Evolutionary conservation across 2,329 filamentous ascomycete genomes (phyloP).

Genomic region (Onygenales sp.): DNA sequence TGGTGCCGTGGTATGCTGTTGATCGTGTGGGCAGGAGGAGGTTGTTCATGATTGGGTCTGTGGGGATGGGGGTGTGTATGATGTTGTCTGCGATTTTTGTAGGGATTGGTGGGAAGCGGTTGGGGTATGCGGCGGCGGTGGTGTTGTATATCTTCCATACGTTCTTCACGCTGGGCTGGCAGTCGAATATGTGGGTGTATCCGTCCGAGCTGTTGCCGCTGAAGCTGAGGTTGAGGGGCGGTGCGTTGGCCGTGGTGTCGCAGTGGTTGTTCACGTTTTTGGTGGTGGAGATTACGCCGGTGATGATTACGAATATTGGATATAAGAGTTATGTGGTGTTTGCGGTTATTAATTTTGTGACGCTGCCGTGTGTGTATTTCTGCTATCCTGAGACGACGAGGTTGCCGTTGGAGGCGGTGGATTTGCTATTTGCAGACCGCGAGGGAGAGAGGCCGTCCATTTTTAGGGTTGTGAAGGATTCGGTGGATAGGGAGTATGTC

Average conservation of each 20-base stretch:
- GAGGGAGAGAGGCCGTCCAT: constrained; percentile 3
- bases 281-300: constrained; percentile 14
- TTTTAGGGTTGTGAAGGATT: constrained; percentile 10
- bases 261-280: constrained; percentile 17
- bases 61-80: constrained; percentile 20
- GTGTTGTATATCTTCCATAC: constrained; percentile 11
- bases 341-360: constrained; percentile 15
- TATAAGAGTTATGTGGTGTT: constrained; percentile 17
- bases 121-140: constrained; percentile 13
- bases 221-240: constrained; percentile 12
- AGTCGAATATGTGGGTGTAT: constrained; percentile 15
- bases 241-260: constrained; percentile 15
- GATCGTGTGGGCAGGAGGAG: constrained; percentile 12
- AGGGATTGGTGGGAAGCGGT: constrained; percentile 16
- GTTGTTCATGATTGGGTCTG: constrained; percentile 12
- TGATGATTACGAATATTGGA: constrained; percentile 15
- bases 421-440: constrained; percentile 25
- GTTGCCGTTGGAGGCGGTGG: constrained; percentile 31
- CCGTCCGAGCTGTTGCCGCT: constrained; percentile 15
- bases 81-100: constrained; percentile 21
- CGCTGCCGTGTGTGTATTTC: constrained; percentile 15
- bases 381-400: constrained; percentile 19
- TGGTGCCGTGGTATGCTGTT: constrained; percentile 22
- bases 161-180: constrained; percentile 14
- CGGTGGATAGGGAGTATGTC: constrained; percentile 7